A percentile compares a stretch with the other conserved stretches of the same genome.
These are phyloP conservation scores for Phycomyces nitens DNA, from an alignment of 192 early-diverging fungal genomes.

Conservation along the genomic window DNA sequence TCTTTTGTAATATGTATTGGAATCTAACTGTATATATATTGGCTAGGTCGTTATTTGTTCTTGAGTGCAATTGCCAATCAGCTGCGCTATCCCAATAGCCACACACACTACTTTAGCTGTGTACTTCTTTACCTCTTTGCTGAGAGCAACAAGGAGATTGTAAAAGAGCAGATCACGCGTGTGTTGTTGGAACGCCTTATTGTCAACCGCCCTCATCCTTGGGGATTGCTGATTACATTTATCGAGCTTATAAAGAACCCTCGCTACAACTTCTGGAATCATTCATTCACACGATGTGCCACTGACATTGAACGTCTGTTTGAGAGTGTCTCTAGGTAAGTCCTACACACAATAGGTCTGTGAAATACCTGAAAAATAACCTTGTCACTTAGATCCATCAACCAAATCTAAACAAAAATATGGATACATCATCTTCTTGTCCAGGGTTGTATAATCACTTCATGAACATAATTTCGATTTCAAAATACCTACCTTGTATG, in stretches of 20 bases:
- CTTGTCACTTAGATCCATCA: constrained; percentile 27
- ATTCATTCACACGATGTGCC: constrained; percentile 60
- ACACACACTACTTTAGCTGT: constrained; percentile 93
- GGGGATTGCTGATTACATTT: constrained; percentile 95
- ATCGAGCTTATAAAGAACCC: constrained; percentile 96
- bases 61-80: constrained; percentile 94
- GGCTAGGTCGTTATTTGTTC: constrained; percentile 71
- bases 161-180: constrained; percentile 93
- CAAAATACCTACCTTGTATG: neutral
- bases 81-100: constrained; percentile 94
- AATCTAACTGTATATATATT: neutral
- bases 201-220: constrained; percentile 95
- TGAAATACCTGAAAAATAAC: neutral
- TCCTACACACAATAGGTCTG: neutral
- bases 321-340: constrained; percentile 58
- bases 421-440: neutral
- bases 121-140: constrained; percentile 85
- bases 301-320: constrained; percentile 83
- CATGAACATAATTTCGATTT: constrained; percentile 1
- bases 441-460: constrained; percentile 2
- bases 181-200: constrained; percentile 93
- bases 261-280: constrained; percentile 58
- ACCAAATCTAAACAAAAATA: constrained; percentile 32
- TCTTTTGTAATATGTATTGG: neutral
- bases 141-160: constrained; percentile 68